A percentile compares a stretch with the other conserved stretches of the same genome.
phyloP scores from a whole-genome alignment of 768 basidiomycete species.

The Russula griseocarnosa region DNA sequence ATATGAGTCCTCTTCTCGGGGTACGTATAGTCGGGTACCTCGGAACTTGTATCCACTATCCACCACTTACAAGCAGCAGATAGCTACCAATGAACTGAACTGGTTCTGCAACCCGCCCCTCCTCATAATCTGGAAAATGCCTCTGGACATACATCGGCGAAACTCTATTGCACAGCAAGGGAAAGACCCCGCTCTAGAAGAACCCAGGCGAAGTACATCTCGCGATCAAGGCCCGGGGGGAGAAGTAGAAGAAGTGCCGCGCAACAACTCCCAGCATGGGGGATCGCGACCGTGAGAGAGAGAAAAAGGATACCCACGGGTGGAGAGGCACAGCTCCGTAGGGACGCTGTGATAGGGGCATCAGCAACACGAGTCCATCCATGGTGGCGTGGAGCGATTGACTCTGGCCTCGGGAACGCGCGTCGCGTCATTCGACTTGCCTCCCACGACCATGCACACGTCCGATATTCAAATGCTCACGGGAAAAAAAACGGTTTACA shows the following conservation, averaged over 20 bases:
- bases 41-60: conserved; percentile 4
- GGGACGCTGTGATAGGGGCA: conserved; percentile 25
- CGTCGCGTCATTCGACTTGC: conserved; percentile 24
- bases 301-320: conserved; percentile 13
- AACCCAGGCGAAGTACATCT: conserved; percentile 9
- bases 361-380: conserved; percentile 22
- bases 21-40: conserved; percentile 17
- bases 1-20: conserved; percentile 22
- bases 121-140: conserved; percentile 1
- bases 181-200: conserved; percentile 1
- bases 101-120: background rate
- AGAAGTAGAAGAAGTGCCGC: background rate
- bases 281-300: conserved; percentile 6
- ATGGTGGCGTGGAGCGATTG: conserved; percentile 26
- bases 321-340: conserved; percentile 14
- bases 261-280: background rate
- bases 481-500: conserved; percentile 17
- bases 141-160: conserved; percentile 12
- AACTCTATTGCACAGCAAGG: conserved; percentile 6
- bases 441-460: conserved; percentile 24
- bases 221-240: conserved; percentile 2
- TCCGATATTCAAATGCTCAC: conserved; percentile 15
- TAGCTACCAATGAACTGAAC: conserved; percentile 1
- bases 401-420: conserved; percentile 7
- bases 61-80: background rate